phyloP scores from a whole-genome alignment of 108 stramenopile genomes.

The Fistulifera pelliculosa region DNA sequence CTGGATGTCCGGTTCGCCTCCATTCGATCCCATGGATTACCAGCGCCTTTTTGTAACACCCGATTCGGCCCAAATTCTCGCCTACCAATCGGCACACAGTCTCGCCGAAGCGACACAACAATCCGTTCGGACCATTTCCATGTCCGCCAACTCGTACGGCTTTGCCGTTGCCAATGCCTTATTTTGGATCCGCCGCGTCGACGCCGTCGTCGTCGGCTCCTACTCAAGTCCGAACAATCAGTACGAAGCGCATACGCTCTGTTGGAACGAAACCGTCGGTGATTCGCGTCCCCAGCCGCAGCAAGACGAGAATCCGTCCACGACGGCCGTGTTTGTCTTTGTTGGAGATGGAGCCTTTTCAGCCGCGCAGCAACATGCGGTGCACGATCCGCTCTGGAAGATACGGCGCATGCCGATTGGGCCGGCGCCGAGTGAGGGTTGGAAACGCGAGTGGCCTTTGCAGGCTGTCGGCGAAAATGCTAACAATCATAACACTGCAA shows the following conservation, averaged over 20 bases:
- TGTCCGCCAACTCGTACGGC: constrained; percentile 14
- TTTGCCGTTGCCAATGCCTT: constrained; percentile 18
- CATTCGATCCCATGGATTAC: constrained; percentile 20
- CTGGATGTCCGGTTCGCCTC: constrained; percentile 28
- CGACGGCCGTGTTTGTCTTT: no score
- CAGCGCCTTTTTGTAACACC: constrained; percentile 20
- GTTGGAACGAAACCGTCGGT: no score
- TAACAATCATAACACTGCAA: no score
- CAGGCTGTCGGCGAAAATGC: no score
- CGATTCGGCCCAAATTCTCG: constrained; percentile 33
- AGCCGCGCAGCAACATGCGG: no score
- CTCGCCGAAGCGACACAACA: constrained; percentile 1
- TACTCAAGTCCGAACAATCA: constrained; percentile 1
- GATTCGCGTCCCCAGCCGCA: no score
- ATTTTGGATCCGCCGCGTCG: constrained; percentile 29
- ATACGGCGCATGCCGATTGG: no score
- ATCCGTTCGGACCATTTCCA: not conserved
- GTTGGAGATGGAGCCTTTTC: no score
- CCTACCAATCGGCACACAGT: constrained; percentile 31
- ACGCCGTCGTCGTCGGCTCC: constrained; percentile 3
- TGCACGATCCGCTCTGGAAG: no score
- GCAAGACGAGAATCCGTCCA: no score
- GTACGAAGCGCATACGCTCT: not conserved
- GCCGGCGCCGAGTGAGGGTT: no score
- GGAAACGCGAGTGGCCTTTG: no score